Conservation (phyloP, 2,329 filamentous ascomycete genomes). For the Aspergillus sp. region DNA sequence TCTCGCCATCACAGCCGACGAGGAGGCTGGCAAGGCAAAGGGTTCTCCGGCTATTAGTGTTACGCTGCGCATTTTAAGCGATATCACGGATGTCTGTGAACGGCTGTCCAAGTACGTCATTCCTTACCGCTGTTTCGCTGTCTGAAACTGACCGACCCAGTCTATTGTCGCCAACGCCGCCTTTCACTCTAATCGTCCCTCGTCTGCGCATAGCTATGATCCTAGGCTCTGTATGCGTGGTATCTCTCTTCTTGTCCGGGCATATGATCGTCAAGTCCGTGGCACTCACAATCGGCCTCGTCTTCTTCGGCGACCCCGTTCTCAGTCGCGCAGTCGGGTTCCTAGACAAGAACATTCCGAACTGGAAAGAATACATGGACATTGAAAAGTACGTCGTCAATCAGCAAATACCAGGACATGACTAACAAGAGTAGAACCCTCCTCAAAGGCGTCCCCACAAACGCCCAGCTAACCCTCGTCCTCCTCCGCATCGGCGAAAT, state of each 20-base stretch:
- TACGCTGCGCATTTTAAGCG: conserved; percentile 65
- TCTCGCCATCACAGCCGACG: conserved; percentile 54
- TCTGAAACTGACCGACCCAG: conserved; percentile 28
- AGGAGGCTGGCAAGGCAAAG: conserved; percentile 69
- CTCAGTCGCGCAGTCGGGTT: conserved; percentile 60
- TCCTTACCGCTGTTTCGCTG: not conserved
- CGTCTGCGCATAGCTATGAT: conserved; percentile 56
- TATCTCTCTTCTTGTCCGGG: conserved; percentile 56
- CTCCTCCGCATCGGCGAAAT: conserved; percentile 78
- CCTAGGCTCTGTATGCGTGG: conserved; percentile 53
- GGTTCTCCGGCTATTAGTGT: conserved; percentile 76
- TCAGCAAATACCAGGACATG: not conserved
- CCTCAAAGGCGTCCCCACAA: conserved; percentile 80
- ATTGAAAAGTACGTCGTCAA: conserved; percentile 56
- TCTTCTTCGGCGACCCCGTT: conserved; percentile 77
- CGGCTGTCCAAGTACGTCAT: conserved; percentile 58
- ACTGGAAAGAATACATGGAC: conserved; percentile 75
- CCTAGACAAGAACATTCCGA: conserved; percentile 53
- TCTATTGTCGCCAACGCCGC: conserved; percentile 62
- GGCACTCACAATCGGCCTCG: conserved; percentile 68
- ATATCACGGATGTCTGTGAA: conserved; percentile 63
- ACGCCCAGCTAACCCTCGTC: conserved; percentile 79
- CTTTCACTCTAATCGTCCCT: conserved; percentile 57
- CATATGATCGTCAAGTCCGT: conserved; percentile 65
- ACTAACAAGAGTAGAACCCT: conserved; percentile 51